These are phyloP conservation scores for Plantago rigida DNA, from an alignment of 305 asterid species.

Conservation along the genomic window DNA sequence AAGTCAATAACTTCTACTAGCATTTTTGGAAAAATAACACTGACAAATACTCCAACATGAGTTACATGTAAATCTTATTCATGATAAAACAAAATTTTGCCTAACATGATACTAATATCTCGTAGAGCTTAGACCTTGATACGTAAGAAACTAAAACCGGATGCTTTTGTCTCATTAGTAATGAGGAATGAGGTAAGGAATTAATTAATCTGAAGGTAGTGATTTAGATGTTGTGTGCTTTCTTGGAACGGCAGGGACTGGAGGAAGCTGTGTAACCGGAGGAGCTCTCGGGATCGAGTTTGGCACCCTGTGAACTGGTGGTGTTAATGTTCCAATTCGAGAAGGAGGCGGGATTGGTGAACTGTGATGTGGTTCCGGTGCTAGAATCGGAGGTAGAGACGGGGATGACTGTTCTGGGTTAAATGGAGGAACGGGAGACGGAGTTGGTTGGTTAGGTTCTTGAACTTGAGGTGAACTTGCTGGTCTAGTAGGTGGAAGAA, in stretches of 20 bases:
- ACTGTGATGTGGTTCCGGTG: background rate
- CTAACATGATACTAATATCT: background rate
- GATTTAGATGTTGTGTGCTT: conserved; percentile 33
- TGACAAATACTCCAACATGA: no score
- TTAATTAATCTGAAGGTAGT: conserved; percentile 25
- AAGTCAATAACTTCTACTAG: no score
- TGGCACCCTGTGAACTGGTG: conserved; percentile 25
- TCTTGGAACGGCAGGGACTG: conserved; percentile 37
- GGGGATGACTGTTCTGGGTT: conserved; percentile 1
- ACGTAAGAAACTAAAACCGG: background rate
- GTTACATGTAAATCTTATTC: no score
- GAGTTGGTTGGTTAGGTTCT: background rate
- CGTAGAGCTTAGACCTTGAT: background rate
- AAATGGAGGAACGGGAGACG: conserved; percentile 19
- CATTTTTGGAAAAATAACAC: no score
- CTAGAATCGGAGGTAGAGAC: background rate
- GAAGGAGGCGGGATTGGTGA: conserved; percentile 21
- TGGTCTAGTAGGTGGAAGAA: conserved; percentile 20
- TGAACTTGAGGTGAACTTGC: conserved; percentile 10
- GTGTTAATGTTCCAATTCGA: conserved; percentile 11
- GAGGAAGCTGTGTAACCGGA: conserved; percentile 49
- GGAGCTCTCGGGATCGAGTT: conserved; percentile 49
- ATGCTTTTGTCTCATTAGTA: background rate
- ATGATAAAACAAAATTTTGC: background rate
- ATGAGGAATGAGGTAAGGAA: conserved; percentile 6